These are phyloP conservation scores for Cudoniella acicularis DNA, from an alignment of 495 filamentous ascomycete genomes.

Conservation along the genomic window DNA sequence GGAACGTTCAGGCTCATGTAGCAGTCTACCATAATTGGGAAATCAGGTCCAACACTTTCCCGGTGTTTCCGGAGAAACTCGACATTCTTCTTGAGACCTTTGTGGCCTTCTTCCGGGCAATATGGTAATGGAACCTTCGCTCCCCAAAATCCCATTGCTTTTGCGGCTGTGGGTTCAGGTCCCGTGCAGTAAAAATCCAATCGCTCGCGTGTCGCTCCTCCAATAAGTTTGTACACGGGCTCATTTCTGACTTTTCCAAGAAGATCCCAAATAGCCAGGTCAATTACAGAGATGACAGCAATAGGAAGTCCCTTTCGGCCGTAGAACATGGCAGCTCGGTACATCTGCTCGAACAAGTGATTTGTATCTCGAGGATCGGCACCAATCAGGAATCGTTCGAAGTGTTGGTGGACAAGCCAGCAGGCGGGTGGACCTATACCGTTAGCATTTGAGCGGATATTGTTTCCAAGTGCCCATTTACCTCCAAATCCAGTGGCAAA, in stretches of 20 bases:
- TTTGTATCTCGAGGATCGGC: conserved; percentile 86
- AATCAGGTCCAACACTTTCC: conserved; percentile 80
- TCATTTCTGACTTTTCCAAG: conserved; percentile 85
- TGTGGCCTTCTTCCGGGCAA: conserved; percentile 79
- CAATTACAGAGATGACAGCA: conserved; percentile 89
- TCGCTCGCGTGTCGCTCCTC: conserved; percentile 73
- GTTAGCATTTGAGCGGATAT: neutral
- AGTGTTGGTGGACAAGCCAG: conserved; percentile 89
- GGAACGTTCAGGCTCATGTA: conserved; percentile 92
- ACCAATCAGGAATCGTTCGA: conserved; percentile 84
- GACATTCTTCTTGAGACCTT: conserved; percentile 80
- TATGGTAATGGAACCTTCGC: conserved; percentile 86
- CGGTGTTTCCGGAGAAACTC: conserved; percentile 83
- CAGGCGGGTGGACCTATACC: conserved; percentile 70
- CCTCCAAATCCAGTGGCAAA: conserved; percentile 93
- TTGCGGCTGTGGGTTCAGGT: conserved; percentile 73
- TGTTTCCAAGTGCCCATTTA: conserved; percentile 15
- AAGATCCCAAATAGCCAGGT: conserved; percentile 88
- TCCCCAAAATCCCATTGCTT: conserved; percentile 80
- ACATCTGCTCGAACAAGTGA: conserved; percentile 91
- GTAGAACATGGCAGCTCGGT: conserved; percentile 91
- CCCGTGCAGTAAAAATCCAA: conserved; percentile 93
- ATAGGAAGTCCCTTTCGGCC: conserved; percentile 86
- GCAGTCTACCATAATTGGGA: conserved; percentile 91
- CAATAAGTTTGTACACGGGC: conserved; percentile 92